A percentile compares a stretch with the other conserved stretches of the same genome.
These are phyloP conservation scores for Datura wrightii DNA, from an alignment of 257 asterid species.

Conservation along the genomic window DNA sequence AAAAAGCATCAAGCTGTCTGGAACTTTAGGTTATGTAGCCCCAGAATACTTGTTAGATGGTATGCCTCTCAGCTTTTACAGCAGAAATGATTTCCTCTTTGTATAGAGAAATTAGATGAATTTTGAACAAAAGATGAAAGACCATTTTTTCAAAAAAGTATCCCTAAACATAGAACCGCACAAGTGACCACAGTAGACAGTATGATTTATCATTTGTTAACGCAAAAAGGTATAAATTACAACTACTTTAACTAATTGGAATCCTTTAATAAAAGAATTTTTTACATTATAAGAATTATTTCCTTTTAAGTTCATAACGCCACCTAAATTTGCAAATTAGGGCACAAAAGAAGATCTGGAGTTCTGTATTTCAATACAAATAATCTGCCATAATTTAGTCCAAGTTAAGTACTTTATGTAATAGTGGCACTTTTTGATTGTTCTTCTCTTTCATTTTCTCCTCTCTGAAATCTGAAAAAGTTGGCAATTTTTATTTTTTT, in stretches of 20 bases:
- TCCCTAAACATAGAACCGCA: neutral
- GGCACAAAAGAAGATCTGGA: neutral
- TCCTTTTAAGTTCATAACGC: neutral
- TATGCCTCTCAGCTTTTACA: slow-evolving; percentile 33
- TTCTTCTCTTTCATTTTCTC: neutral
- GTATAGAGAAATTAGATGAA: neutral
- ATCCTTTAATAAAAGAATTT: neutral
- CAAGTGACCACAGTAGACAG: neutral
- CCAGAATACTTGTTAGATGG: slow-evolving; percentile 83
- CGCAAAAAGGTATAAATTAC: neutral
- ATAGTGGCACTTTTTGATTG: neutral
- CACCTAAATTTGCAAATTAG: neutral
- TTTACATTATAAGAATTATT: neutral
- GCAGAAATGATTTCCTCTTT: neutral
- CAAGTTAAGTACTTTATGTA: neutral
- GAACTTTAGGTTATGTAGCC: slow-evolving; percentile 82
- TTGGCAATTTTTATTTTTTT: neutral
- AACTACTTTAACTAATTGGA: neutral
- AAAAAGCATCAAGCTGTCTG: slow-evolving; percentile 67
- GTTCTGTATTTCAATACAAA: neutral
- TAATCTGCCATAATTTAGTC: neutral
- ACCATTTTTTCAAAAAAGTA: neutral
- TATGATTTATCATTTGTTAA: neutral
- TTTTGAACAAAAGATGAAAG: neutral
- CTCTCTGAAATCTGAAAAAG: neutral